These are phyloP conservation scores for Peltaster fructicola DNA, from an alignment of 2,329 filamentous ascomycete genomes.

Conservation along the genomic window DNA sequence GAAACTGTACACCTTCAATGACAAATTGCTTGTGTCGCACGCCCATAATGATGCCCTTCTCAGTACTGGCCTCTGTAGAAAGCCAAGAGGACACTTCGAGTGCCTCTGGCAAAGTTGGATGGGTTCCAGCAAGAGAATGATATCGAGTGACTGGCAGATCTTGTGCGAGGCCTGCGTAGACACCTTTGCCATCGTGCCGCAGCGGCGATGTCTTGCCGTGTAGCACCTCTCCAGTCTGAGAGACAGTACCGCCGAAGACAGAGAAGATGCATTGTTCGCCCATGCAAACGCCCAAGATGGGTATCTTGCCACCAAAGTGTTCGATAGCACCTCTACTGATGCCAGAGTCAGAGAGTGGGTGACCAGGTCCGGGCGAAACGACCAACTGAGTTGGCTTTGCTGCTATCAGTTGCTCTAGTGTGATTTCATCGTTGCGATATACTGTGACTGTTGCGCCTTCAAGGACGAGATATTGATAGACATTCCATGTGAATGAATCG, in stretches of 20 bases:
- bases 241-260: constrained; percentile 78
- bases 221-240: constrained; percentile 85
- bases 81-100: constrained; percentile 89
- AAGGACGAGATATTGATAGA: constrained; percentile 95
- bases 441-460: constrained; percentile 80
- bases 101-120: constrained; percentile 66
- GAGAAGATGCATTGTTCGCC: constrained; percentile 97
- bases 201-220: constrained; percentile 93
- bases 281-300: constrained; percentile 96
- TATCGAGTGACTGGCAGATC: constrained; percentile 81
- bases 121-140: constrained; percentile 86
- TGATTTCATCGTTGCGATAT: constrained; percentile 80
- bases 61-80: constrained; percentile 51
- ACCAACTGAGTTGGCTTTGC: constrained; percentile 86
- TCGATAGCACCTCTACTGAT: constrained; percentile 83
- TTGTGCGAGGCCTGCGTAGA: constrained; percentile 67
- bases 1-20: constrained; percentile 94
- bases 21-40: constrained; percentile 81
- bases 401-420: constrained; percentile 63
- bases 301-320: constrained; percentile 86
- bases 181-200: constrained; percentile 77
- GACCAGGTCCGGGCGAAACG: constrained; percentile 85
- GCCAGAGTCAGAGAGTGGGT: constrained; percentile 79
- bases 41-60: constrained; percentile 85
- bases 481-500: constrained; percentile 98